Conservation (phyloP, 108 stramenopile species). For the Cyclotella distinguenda region DNA sequence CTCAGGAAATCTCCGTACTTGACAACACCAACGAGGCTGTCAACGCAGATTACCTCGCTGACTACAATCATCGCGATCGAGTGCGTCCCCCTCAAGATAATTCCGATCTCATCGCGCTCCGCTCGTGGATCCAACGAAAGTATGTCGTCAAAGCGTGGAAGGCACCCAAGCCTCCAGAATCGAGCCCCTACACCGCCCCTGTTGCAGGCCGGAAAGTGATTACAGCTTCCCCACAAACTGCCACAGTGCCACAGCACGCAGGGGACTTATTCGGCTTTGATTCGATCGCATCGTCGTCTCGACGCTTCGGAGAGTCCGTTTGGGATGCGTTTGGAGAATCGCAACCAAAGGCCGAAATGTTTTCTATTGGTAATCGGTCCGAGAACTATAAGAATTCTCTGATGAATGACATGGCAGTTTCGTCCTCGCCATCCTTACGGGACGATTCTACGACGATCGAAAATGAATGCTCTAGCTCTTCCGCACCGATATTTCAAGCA, state of each 20-base stretch:
- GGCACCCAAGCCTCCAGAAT: slow-evolving; percentile 1
- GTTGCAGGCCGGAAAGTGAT: slow-evolving; percentile 6
- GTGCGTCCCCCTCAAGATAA: slow-evolving; percentile 63
- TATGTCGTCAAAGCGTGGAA: slow-evolving; percentile 72
- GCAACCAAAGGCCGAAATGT: neutral
- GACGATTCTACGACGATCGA: no score
- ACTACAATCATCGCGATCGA: slow-evolving; percentile 56
- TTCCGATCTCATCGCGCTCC: slow-evolving; percentile 56
- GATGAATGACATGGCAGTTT: neutral
- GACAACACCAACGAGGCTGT: slow-evolving; percentile 63
- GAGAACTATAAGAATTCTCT: neutral
- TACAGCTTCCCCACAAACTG: neutral
- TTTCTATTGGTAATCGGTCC: no score
- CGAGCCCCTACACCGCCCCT: neutral
- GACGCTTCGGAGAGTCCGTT: slow-evolving; percentile 20
- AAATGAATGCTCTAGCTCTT: no score
- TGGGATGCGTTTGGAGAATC: slow-evolving; percentile 76
- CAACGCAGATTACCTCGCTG: slow-evolving; percentile 67
- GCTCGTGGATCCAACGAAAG: slow-evolving; percentile 74
- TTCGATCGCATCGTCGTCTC: slow-evolving; percentile 40
- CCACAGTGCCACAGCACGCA: slow-evolving; percentile 8
- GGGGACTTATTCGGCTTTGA: slow-evolving; percentile 57
- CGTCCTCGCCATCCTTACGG: neutral
- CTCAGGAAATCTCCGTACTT: slow-evolving; percentile 60
- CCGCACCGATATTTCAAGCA: slow-evolving; percentile 37